These are phyloP conservation scores for Penicillium sp. DNA, from an alignment of 2,329 filamentous ascomycete species.

Conservation along the genomic window DNA sequence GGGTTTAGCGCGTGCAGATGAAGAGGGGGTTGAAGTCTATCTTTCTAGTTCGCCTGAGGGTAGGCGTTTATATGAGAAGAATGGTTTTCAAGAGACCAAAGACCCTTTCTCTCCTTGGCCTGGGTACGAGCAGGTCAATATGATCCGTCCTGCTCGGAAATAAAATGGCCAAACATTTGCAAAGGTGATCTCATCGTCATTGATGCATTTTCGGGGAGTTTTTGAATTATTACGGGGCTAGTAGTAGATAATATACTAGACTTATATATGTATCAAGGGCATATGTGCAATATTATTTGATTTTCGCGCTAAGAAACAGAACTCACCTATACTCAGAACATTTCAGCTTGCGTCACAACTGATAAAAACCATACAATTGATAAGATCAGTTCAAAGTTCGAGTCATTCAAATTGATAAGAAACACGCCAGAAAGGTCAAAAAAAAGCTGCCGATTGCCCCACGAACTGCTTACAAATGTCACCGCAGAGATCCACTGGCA, in stretches of 20 bases:
- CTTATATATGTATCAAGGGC: too few species aligned
- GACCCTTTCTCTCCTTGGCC: conserved; percentile 18
- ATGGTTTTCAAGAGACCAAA: conserved; percentile 39
- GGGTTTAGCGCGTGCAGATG: conserved; percentile 42
- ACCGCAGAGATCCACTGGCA: not conserved
- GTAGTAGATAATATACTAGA: not conserved
- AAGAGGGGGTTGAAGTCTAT: conserved; percentile 38
- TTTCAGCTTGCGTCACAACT: too few species aligned
- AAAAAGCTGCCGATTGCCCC: not conserved
- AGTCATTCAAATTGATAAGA: too few species aligned
- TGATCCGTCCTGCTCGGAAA: conserved; percentile 20
- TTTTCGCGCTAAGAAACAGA: too few species aligned
- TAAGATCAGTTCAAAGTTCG: too few species aligned
- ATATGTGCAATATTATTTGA: too few species aligned
- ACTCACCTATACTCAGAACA: too few species aligned
- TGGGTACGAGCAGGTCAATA: conserved; percentile 18
- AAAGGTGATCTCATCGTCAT: not conserved
- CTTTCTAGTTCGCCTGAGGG: conserved; percentile 42
- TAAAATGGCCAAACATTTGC: not conserved
- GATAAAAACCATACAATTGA: too few species aligned
- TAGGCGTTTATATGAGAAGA: conserved; percentile 43
- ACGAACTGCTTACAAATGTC: conserved; percentile 10
- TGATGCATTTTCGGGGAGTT: not conserved
- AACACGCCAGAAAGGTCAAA: not conserved
- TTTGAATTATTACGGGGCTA: too few species aligned